Evolutionary conservation across 768 basidiomycete genomes (phyloP).

Genomic region (Lactarius deliciosus): DNA sequence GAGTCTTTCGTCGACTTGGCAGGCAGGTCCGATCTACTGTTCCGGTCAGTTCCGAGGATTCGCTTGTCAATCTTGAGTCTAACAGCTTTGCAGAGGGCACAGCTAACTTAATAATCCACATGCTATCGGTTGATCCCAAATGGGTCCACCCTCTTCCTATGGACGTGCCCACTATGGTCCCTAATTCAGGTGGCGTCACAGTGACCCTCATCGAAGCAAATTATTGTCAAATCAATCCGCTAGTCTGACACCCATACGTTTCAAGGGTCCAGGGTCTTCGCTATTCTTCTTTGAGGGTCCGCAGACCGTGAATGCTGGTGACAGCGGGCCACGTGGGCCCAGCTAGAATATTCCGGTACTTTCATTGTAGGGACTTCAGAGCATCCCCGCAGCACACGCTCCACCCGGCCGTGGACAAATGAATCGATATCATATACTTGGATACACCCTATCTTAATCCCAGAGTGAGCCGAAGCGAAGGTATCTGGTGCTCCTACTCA

Average conservation of each 20-base stretch:
- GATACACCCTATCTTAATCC: conserved; percentile 97
- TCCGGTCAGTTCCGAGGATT: conserved; percentile 47
- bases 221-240: conserved; percentile 55
- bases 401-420: conserved; percentile 85
- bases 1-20: conserved; percentile 85
- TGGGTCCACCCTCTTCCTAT: conserved; percentile 89
- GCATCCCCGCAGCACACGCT: conserved; percentile 82
- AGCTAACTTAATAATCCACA: conserved; percentile 87
- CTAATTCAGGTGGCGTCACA: conserved; percentile 78
- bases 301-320: conserved; percentile 88
- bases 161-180: conserved; percentile 70
- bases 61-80: neutral
- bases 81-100: conserved; percentile 57
- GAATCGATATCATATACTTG: conserved; percentile 85
- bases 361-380: conserved; percentile 98
- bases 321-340: conserved; percentile 73
- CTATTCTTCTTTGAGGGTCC: conserved; percentile 89
- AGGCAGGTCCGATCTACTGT: conserved; percentile 92
- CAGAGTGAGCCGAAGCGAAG: conserved; percentile 43
- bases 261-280: conserved; percentile 77
- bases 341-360: conserved; percentile 71
- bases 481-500: neutral
- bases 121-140: conserved; percentile 83
- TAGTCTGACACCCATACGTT: neutral
- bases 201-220: conserved; percentile 98